Base-by-base conservation (phyloP, 2,329 filamentous ascomycete genomes). In the Epichloe sibirici region DNA sequence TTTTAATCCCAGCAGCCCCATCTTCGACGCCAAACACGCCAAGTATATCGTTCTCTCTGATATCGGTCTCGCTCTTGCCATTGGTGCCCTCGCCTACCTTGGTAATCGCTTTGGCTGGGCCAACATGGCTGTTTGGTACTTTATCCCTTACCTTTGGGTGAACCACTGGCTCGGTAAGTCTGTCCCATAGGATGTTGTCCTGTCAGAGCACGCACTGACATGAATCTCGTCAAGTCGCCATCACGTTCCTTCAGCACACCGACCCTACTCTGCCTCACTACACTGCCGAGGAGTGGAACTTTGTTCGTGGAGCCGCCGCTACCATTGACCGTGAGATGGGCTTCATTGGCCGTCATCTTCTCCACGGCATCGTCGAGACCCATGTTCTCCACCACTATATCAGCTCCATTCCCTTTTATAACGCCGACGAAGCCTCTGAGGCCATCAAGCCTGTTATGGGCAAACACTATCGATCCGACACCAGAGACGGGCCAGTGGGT, bases 381-480 rank as follows among this genome's bases (percentile, higher is more conserved):
- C 91, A 97, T 73, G 91, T 97, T 55, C 86, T 95, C 56, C 91
- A 97, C 78, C 91, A 97, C 80, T 97, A 95, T 72, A 82, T 97
- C 68, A 91, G 86, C 72, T 88, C 83, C 65, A 97, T 97, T 60
- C 91, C 91, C 57, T 96, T 96, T 75, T 97, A 97, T 75, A 79
- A 96, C 70, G 91, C 90, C 65, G 90, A 95, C 62, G 90, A 96
- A 74, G 90, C 91, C 53, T 86, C 83, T 62, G 90, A 96, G 62
- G 90, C 90, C 64, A 95, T 97, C 79, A 90, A 90, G 78, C 81
- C 81, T 55, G 77, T 98, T 69, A 96, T 98, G 91, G 93, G 93
- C 69, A 77, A 78, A 64, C 93, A 98, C 78, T 98, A 98, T 77
- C 88, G 90, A 58, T 75, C 86, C 50, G 86, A 98, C 62, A 83